Conservation (phyloP, 1,284 basidiomycete species). For the Mycosarcoma maydis region DNA sequence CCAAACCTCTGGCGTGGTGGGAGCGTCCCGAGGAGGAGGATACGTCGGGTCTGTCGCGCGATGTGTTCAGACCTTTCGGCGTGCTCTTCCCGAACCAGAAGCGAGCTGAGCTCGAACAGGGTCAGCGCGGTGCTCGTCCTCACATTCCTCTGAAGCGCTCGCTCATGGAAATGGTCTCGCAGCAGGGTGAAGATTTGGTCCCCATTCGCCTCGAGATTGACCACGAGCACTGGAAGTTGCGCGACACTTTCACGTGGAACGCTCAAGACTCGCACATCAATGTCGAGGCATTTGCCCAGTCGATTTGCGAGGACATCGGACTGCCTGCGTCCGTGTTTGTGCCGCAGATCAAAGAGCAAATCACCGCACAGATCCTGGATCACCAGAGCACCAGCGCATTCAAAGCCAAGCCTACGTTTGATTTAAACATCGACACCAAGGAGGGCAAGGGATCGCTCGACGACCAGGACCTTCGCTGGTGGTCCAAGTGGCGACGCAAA, state of each 20-base stretch:
- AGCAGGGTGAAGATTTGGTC: conserved; percentile 80
- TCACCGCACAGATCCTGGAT: conserved; percentile 86
- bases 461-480: conserved; percentile 42
- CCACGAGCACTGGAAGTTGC: conserved; percentile 85
- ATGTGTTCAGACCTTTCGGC: conserved; percentile 44
- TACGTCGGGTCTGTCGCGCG: conserved; percentile 25
- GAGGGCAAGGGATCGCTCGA: conserved; percentile 41
- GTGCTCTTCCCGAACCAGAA: conserved; percentile 59
- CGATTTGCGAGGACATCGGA: conserved; percentile 88
- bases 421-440: conserved; percentile 21
- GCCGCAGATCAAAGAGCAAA: conserved; percentile 79
- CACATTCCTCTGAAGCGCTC: conserved; percentile 45
- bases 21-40: conserved; percentile 52
- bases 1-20: conserved; percentile 60
- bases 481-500: conserved; percentile 43
- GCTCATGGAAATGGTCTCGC: conserved; percentile 73
- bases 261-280: conserved; percentile 85
- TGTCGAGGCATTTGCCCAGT: conserved; percentile 87
- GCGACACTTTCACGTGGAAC: conserved; percentile 98
- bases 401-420: conserved; percentile 40
- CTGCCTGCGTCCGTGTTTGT: conserved; percentile 77
- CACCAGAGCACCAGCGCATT: conserved; percentile 69
- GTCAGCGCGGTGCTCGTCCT: conserved; percentile 50
- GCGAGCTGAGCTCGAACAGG: conserved; percentile 73
- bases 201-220: conserved; percentile 95